Conservation (phyloP, 331 rosid genomes). For the Quercus phellos region DNA sequence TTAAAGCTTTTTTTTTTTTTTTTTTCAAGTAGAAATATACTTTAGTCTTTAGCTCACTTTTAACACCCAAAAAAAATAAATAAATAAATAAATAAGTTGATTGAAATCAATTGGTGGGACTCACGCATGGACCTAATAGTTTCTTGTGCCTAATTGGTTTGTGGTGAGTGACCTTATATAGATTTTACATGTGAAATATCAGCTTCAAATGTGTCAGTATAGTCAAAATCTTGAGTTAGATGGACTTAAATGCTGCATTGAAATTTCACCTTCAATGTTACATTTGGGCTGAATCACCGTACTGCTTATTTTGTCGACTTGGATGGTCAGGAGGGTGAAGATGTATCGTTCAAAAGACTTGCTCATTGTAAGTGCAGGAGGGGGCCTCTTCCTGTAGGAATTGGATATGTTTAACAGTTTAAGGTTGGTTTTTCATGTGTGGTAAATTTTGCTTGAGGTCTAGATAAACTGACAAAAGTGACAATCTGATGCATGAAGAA, state of each 20-base stretch:
- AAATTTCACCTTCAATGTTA: constrained; percentile 10
- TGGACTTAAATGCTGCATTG: not conserved
- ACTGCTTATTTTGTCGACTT: constrained; percentile 33
- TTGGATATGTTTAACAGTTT: not conserved
- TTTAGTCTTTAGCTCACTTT: too few species aligned
- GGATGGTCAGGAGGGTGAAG: constrained; percentile 38
- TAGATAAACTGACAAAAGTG: too few species aligned
- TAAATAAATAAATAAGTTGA: too few species aligned
- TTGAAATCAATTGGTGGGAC: too few species aligned
- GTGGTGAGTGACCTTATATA: not conserved
- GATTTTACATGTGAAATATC: constrained; percentile 9
- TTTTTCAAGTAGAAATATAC: too few species aligned
- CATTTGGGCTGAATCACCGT: constrained; percentile 27
- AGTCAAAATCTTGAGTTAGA: not conserved
- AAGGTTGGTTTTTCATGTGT: not conserved
- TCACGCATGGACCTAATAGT: not conserved
- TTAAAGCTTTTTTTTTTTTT: too few species aligned
- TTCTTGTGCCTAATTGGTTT: not conserved
- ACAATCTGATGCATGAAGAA: too few species aligned
- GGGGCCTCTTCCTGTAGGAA: constrained; percentile 5
- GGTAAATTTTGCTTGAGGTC: too few species aligned
- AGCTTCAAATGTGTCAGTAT: not conserved
- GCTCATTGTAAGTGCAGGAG: constrained; percentile 44
- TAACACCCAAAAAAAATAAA: too few species aligned
- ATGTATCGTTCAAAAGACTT: constrained; percentile 23